These are phyloP conservation scores for Osmanthus fragrans DNA, from an alignment of 257 asterid species.

Conservation along the genomic window DNA sequence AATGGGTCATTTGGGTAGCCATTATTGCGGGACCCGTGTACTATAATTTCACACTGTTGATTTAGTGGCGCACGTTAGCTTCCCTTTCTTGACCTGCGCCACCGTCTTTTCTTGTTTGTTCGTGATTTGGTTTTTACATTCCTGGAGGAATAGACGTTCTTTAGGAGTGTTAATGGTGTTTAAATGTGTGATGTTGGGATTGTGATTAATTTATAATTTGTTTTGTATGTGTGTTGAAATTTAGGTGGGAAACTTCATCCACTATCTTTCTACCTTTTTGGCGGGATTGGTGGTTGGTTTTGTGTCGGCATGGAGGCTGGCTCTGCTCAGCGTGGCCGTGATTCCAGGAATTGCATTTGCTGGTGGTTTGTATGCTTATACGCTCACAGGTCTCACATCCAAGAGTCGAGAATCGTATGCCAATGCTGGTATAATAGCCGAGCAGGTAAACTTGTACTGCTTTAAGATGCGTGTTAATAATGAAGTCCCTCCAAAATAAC, in stretches of 20 bases:
- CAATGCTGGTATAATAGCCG: slow-evolving; percentile 89
- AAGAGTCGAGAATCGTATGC: slow-evolving; percentile 97
- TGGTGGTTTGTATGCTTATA: slow-evolving; percentile 89
- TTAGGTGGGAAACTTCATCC: slow-evolving; percentile 97
- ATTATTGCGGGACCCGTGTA: slow-evolving; percentile 39
- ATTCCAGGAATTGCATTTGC: slow-evolving; percentile 99
- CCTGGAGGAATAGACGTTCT: background rate
- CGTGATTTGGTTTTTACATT: background rate
- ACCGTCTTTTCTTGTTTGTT: background rate
- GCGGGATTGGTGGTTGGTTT: slow-evolving; percentile 99
- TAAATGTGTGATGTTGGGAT: background rate
- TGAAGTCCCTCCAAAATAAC: too few relatives aligned
- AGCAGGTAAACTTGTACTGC: slow-evolving; percentile 64
- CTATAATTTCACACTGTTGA: slow-evolving; percentile 14
- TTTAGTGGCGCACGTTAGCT: slow-evolving; percentile 32
- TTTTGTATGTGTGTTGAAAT: slow-evolving; percentile 13
- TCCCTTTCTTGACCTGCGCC: slow-evolving; percentile 20
- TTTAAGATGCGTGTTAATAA: background rate
- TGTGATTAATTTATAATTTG: background rate
- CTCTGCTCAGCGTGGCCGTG: slow-evolving; percentile 94
- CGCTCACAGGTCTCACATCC: slow-evolving; percentile 94
- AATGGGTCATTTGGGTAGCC: slow-evolving; percentile 22
- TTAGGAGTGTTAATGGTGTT: background rate
- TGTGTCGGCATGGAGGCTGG: slow-evolving; percentile 95
- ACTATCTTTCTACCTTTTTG: slow-evolving; percentile 93